phyloP scores from a whole-genome alignment of 2,329 filamentous ascomycete species.

The Alternaria tenuissima region DNA sequence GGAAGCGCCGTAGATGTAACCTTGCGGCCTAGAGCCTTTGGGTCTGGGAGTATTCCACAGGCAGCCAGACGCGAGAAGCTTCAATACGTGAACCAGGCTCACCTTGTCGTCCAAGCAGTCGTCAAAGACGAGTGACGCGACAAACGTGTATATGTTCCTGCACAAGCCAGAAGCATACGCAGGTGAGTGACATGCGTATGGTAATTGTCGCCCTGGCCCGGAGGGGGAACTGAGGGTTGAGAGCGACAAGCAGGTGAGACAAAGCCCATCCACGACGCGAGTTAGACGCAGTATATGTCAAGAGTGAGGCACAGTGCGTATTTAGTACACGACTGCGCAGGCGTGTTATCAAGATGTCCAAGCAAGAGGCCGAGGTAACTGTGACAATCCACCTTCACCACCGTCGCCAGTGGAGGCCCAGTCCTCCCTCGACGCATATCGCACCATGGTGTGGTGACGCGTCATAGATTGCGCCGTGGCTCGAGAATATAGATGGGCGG shows the following conservation, averaged over 20 bases:
- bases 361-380: background rate
- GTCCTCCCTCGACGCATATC: background rate
- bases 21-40: slow-evolving; percentile 11
- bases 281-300: slow-evolving; percentile 9
- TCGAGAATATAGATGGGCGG: slow-evolving; percentile 1
- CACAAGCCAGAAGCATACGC: background rate
- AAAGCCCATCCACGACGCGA: slow-evolving; percentile 2
- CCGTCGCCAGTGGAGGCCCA: background rate
- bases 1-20: slow-evolving; percentile 6
- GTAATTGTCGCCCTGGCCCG: slow-evolving; percentile 3
- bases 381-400: background rate
- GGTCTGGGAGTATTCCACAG: slow-evolving; percentile 1
- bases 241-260: background rate
- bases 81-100: slow-evolving; percentile 6
- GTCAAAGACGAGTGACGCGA: background rate
- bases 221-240: background rate
- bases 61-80: slow-evolving; percentile 2
- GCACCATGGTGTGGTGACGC: background rate
- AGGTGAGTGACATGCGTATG: background rate
- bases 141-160: background rate
- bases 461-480: background rate
- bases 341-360: background rate
- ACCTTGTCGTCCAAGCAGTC: slow-evolving; percentile 1
- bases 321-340: slow-evolving; percentile 3
- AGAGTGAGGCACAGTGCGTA: slow-evolving; percentile 4